Conservation (phyloP, 768 basidiomycete species). For the Lentinula boryana region DNA sequence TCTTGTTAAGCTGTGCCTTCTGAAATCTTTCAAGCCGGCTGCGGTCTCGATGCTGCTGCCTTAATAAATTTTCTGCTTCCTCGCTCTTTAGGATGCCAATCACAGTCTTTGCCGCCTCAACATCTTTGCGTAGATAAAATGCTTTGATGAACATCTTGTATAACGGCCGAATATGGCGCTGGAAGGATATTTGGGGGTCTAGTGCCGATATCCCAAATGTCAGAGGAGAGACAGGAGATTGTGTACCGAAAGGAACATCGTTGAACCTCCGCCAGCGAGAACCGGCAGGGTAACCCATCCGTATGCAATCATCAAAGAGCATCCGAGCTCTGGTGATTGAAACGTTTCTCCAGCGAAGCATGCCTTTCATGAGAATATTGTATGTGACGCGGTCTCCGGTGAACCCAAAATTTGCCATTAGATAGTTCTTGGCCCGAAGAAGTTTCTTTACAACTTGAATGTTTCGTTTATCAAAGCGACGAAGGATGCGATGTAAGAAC, state of each 20-base stretch:
- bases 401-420: conserved; percentile 43
- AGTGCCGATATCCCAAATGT: conserved; percentile 29
- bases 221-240: conserved; percentile 7
- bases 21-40: neutral
- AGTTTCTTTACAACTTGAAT: conserved; percentile 26
- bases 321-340: conserved; percentile 36
- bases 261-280: conserved; percentile 19
- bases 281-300: conserved; percentile 50
- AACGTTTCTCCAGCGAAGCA: conserved; percentile 49
- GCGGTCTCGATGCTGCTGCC: neutral
- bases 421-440: conserved; percentile 29
- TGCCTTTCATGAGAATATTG: conserved; percentile 61
- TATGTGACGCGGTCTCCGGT: conserved; percentile 61
- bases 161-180: conserved; percentile 58
- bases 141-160: conserved; percentile 71
- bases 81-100: conserved; percentile 50
- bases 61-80: conserved; percentile 17
- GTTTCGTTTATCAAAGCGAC: conserved; percentile 27
- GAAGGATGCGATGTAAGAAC: conserved; percentile 41
- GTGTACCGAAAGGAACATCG: conserved; percentile 42
- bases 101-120: conserved; percentile 43
- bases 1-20: neutral
- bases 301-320: conserved; percentile 62
- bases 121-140: conserved; percentile 51
- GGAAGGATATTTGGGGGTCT: conserved; percentile 42